These are phyloP conservation scores for Pyracantha coccinea DNA, from an alignment of 331 rosid species.

Conservation along the genomic window DNA sequence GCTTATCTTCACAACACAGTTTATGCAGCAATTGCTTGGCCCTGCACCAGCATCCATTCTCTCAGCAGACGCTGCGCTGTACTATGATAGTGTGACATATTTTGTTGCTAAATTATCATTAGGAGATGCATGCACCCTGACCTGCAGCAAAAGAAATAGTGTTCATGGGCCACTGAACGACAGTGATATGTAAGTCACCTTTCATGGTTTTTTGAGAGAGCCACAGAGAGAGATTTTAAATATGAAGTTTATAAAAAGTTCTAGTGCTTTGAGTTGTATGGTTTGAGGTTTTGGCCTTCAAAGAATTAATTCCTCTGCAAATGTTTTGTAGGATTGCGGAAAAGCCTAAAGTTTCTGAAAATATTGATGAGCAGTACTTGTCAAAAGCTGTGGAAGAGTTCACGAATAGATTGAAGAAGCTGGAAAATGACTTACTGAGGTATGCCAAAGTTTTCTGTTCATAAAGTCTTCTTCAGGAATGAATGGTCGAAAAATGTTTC, in stretches of 20 bases:
- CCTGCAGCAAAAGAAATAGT: slow-evolving; percentile 13
- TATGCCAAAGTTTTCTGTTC: slow-evolving; percentile 1
- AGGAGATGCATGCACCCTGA: slow-evolving; percentile 46
- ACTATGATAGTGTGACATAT: slow-evolving; percentile 33
- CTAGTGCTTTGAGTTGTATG: background rate
- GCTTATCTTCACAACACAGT: slow-evolving; percentile 32
- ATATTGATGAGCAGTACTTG: slow-evolving; percentile 14
- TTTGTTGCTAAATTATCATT: slow-evolving; percentile 30
- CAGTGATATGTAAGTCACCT: slow-evolving; percentile 26
- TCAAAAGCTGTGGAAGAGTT: slow-evolving; percentile 27
- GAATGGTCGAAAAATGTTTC: background rate
- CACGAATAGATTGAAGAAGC: slow-evolving; percentile 21
- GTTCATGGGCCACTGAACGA: background rate
- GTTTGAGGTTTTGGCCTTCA: background rate
- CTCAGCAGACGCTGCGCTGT: slow-evolving; percentile 31
- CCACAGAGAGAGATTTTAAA: background rate
- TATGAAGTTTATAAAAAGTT: background rate
- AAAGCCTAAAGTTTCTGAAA: slow-evolving; percentile 15
- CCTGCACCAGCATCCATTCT: slow-evolving; percentile 34
- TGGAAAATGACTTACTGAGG: slow-evolving; percentile 41
- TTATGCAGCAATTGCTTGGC: slow-evolving; percentile 40
- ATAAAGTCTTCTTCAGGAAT: background rate
- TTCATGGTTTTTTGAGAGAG: background rate
- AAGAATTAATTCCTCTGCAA: background rate
- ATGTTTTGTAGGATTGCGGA: slow-evolving; percentile 26